Conservation (phyloP, 2,329 filamentous ascomycete genomes). For the Alternaria metachromatica region DNA sequence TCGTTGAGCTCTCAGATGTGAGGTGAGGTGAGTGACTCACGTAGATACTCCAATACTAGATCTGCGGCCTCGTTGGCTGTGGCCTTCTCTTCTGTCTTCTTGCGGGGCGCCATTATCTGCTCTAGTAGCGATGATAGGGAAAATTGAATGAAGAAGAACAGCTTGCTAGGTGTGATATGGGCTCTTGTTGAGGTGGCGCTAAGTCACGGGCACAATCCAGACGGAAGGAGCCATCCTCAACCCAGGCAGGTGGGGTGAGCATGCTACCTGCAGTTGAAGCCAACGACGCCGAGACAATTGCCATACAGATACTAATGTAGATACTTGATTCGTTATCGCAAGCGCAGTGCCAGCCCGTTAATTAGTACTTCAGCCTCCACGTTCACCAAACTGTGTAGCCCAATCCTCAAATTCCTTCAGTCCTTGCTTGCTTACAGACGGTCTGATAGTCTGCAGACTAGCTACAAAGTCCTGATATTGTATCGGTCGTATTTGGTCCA, state of each 20-base stretch:
- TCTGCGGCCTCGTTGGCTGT: conserved; percentile 47
- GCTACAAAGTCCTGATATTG: conserved; percentile 81
- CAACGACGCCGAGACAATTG: neutral
- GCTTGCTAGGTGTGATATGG: neutral
- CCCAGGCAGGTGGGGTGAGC: conserved; percentile 11
- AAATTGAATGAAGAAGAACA: neutral
- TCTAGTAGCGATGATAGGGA: neutral
- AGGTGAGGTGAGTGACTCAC: conserved; percentile 44
- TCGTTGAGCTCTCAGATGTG: neutral
- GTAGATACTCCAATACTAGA: conserved; percentile 59
- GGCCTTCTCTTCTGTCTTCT: conserved; percentile 47
- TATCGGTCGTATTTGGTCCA: conserved; percentile 93
- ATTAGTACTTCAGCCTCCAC: conserved; percentile 69
- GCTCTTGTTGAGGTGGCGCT: neutral
- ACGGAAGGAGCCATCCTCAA: conserved; percentile 20
- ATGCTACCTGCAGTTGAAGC: neutral
- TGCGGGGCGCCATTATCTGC: conserved; percentile 44
- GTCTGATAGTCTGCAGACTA: conserved; percentile 83
- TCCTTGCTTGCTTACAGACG: conserved; percentile 85
- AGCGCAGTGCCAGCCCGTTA: neutral
- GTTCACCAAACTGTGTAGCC: conserved; percentile 90
- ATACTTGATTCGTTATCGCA: neutral
- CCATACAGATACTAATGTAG: neutral
- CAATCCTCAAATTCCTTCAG: conserved; percentile 92
- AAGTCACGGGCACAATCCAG: conserved; percentile 1